These are phyloP conservation scores for Chalciporus sp. DNA, from an alignment of 1,284 basidiomycete genomes.

Conservation along the genomic window DNA sequence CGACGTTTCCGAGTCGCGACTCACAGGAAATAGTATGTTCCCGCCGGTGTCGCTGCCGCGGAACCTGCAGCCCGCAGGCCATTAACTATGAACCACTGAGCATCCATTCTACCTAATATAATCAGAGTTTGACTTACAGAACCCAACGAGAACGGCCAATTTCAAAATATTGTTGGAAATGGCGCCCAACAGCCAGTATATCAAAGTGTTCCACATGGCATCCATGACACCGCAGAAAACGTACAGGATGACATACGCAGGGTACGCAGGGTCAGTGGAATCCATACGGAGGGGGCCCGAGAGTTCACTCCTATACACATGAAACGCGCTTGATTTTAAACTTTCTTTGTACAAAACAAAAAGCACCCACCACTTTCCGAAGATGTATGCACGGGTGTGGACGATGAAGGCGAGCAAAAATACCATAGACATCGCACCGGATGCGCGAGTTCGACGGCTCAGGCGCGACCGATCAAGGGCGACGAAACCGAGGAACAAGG, in stretches of 20 bases:
- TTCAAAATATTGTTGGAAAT: slow-evolving; percentile 43
- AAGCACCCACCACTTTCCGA: slow-evolving; percentile 30
- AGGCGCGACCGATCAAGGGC: slow-evolving; percentile 46
- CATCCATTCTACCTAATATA: no score
- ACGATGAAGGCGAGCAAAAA: slow-evolving; percentile 51
- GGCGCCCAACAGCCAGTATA: slow-evolving; percentile 46
- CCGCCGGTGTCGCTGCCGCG: no score
- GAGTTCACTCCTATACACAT: neutral
- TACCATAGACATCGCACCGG: slow-evolving; percentile 47
- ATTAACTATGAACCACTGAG: neutral
- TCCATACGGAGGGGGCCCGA: slow-evolving; percentile 34
- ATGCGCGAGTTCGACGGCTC: slow-evolving; percentile 50
- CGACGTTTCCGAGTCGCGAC: no score
- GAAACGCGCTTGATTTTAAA: neutral
- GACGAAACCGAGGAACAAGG: slow-evolving; percentile 39
- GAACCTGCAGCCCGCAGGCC: no score
- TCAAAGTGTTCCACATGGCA: slow-evolving; percentile 47
- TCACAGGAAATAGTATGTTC: no score
- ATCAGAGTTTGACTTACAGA: slow-evolving; percentile 34
- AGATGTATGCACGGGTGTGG: slow-evolving; percentile 55
- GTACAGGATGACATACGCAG: slow-evolving; percentile 40
- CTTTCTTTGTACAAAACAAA: neutral
- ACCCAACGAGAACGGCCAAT: slow-evolving; percentile 44
- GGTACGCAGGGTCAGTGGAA: slow-evolving; percentile 33
- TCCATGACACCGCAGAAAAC: slow-evolving; percentile 44